Base-by-base conservation (phyloP, 192 early-diverging fungal genomes). In the Coemansia sp. region DNA sequence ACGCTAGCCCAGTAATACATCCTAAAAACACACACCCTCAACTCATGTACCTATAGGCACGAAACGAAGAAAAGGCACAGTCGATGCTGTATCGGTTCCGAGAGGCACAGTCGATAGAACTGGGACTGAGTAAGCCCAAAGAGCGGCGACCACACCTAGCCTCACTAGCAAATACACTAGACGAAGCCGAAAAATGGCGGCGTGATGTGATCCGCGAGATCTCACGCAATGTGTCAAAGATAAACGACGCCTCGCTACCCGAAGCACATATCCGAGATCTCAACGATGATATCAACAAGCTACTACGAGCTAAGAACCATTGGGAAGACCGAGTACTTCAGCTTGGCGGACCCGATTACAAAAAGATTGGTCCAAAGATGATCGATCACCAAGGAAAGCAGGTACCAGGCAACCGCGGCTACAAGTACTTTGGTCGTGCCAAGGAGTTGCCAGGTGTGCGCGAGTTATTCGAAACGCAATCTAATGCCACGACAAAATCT, bases 61-160 rank as follows among this genome's bases (percentile, higher is more conserved):
- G 95, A 74, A 98, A 98, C 78, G 91, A 98, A 81, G 96, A 98
- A 73, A 98, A 98, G 78, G 96, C 96, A 22, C 95, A 98, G 89
- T 94, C 96, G 35, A 97, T 97, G 95, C 89, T 98, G 18, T 96
- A 95, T 75, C 94, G 95, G 47, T 98, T 98, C 84, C 91, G 96
- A 68, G 94, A 94, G 75, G 95, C 96, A 18, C 93, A 97, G 78
- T 88, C 86, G 61, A 86, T 91, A 15, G 92, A 96, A 63, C 73
- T 91, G 13, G 94, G 94, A 4, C 76, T 91, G 64, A 71, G 70
- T 61, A 87, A 83, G 67, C 81, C 74, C 58, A 82, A 85, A 27
- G 88, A 92, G 45, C 84, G 86, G 65, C 86, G 95, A 60, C 95
- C 97, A 1, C 87, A 84, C 41, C 80, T 90, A 3, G 90, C 94